Evolutionary conservation across 2,329 filamentous ascomycete species (phyloP).

Genomic region (Botryosphaeria agaves): DNA sequence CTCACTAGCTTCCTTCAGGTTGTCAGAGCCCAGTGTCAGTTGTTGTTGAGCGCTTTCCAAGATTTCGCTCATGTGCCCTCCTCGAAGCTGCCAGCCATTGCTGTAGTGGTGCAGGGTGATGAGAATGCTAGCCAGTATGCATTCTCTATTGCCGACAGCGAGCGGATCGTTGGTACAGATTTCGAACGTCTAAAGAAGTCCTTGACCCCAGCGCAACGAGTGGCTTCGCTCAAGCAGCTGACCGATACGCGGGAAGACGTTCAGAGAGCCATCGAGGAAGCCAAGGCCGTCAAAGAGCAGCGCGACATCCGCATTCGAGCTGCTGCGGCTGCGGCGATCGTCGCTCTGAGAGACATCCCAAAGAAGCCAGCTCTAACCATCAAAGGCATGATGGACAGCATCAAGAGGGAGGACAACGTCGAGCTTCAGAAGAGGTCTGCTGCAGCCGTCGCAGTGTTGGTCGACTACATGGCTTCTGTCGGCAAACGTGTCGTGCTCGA

Average conservation of each 20-base stretch:
- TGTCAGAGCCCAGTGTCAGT: slow-evolving; percentile 78
- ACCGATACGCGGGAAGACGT: slow-evolving; percentile 60
- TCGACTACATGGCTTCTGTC: slow-evolving; percentile 69
- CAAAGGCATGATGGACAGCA: slow-evolving; percentile 95
- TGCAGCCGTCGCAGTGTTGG: slow-evolving; percentile 63
- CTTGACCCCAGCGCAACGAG: slow-evolving; percentile 73
- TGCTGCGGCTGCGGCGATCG: slow-evolving; percentile 69
- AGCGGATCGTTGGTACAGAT: slow-evolving; percentile 71
- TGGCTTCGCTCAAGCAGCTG: slow-evolving; percentile 66
- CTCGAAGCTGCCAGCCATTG: slow-evolving; percentile 59
- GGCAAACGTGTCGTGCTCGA: slow-evolving; percentile 75
- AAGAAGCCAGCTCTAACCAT: slow-evolving; percentile 90
- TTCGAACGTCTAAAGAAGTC: slow-evolving; percentile 77
- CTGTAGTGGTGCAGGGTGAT: slow-evolving; percentile 88
- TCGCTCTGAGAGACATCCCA: slow-evolving; percentile 72
- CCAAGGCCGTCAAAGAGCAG: slow-evolving; percentile 58
- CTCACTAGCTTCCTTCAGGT: slow-evolving; percentile 80
- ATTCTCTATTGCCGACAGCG: slow-evolving; percentile 74
- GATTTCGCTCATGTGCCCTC: slow-evolving; percentile 72
- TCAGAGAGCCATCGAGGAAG: slow-evolving; percentile 58
- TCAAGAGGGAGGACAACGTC: slow-evolving; percentile 85
- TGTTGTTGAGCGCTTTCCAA: slow-evolving; percentile 77
- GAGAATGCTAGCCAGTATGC: slow-evolving; percentile 79
- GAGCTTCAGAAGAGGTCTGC: slow-evolving; percentile 80
- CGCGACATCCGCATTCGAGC: slow-evolving; percentile 77